A percentile compares a stretch with the other conserved stretches of the same genome.
These are phyloP conservation scores for Penicillium crustosum DNA, from an alignment of 2,329 filamentous ascomycete genomes.

Conservation along the genomic window DNA sequence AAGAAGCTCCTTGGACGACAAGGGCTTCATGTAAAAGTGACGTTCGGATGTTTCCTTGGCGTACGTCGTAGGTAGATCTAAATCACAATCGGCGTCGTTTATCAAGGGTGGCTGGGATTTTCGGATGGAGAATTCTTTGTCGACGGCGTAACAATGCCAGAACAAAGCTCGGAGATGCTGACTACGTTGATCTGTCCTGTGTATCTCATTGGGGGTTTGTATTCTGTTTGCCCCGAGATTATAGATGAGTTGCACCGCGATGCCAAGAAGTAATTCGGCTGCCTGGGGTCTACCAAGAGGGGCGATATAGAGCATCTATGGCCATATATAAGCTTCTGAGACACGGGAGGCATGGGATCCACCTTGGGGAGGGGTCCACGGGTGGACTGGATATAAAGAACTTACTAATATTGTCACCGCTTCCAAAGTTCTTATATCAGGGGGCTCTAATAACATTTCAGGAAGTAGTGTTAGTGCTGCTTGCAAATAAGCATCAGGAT, in stretches of 20 bases:
- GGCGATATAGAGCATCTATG: slow-evolving; percentile 20
- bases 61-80: slow-evolving; percentile 24
- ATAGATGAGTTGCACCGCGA: slow-evolving; percentile 25
- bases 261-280: slow-evolving; percentile 20
- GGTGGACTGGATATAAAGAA: not conserved
- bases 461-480: slow-evolving; percentile 24
- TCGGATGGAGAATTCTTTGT: slow-evolving; percentile 27
- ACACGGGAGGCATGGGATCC: not conserved
- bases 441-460: slow-evolving; percentile 21
- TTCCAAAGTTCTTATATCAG: slow-evolving; percentile 21
- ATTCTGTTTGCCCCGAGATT: slow-evolving; percentile 21
- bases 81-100: slow-evolving; percentile 25
- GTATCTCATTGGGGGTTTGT: slow-evolving; percentile 1
- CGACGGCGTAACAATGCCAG: slow-evolving; percentile 26
- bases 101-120: slow-evolving; percentile 22
- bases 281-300: slow-evolving; percentile 25
- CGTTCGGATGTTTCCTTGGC: slow-evolving; percentile 18
- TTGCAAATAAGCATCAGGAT: slow-evolving; percentile 26
- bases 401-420: slow-evolving; percentile 23
- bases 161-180: slow-evolving; percentile 26
- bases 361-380: not conserved
- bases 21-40: slow-evolving; percentile 23
- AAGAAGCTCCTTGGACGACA: slow-evolving; percentile 23
- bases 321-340: not conserved
- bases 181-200: slow-evolving; percentile 4